Conservation (phyloP, 129 eudicot species). For the Saposhnikovia divaricata region DNA sequence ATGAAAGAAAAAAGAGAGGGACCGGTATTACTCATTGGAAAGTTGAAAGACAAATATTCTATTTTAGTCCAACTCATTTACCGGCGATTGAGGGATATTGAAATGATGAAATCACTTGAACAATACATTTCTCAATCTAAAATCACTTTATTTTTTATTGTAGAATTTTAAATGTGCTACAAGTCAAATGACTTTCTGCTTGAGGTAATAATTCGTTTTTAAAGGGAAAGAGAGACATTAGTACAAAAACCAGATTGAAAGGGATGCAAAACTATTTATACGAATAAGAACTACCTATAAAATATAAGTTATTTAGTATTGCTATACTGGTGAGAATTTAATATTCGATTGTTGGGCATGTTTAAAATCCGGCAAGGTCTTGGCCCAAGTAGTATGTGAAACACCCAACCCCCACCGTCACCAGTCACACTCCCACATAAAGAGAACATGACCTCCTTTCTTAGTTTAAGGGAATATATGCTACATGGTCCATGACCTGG, state of each 20-base stretch:
- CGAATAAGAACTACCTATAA: too few species aligned
- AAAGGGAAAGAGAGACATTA: background rate
- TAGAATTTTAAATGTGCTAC: background rate
- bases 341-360: too few species aligned
- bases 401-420: too few species aligned
- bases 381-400: too few species aligned
- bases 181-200: background rate
- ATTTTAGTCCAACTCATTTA: background rate
- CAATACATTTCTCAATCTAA: background rate
- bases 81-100: background rate
- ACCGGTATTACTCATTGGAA: background rate
- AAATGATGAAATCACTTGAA: background rate
- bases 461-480: too few species aligned
- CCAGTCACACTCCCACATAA: too few species aligned
- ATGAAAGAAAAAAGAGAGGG: background rate
- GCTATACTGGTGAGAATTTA: too few species aligned
- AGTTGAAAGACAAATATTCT: background rate
- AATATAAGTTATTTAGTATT: too few species aligned
- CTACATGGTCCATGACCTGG: background rate
- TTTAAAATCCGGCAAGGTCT: too few species aligned
- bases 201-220: background rate
- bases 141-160: background rate
- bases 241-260: background rate
- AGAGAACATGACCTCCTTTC: too few species aligned
- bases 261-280: too few species aligned